phyloP scores from a whole-genome alignment of 257 asterid genomes.

The Nicotiana paniculata region DNA sequence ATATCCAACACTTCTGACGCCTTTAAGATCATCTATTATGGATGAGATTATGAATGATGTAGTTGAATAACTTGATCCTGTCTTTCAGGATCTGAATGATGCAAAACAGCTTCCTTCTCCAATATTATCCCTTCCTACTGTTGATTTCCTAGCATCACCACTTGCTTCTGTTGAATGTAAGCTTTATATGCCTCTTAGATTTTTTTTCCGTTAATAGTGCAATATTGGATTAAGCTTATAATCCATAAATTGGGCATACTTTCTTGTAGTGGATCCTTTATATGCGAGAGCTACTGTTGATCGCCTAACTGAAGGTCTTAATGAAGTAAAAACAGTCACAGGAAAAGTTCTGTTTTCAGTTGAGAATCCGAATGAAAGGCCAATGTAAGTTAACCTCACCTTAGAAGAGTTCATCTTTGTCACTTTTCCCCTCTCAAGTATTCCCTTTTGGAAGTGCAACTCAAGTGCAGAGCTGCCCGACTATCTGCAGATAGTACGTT shows the following conservation, averaged over 20 bases:
- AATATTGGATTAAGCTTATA: neutral
- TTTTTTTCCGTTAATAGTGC: slow-evolving; percentile 1
- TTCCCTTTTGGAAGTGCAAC: too few species aligned
- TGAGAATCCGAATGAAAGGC: slow-evolving; percentile 49
- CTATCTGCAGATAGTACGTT: neutral
- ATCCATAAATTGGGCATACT: neutral
- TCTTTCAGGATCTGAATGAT: slow-evolving; percentile 59
- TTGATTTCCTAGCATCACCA: slow-evolving; percentile 44
- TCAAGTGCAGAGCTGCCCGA: too few species aligned
- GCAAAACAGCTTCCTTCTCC: slow-evolving; percentile 49
- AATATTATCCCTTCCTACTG: neutral
- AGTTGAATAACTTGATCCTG: slow-evolving; percentile 11
- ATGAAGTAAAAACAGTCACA: slow-evolving; percentile 51
- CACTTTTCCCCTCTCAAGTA: neutral
- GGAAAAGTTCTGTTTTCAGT: slow-evolving; percentile 62
- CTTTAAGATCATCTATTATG: neutral
- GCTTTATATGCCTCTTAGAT: slow-evolving; percentile 5
- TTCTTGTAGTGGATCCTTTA: slow-evolving; percentile 48
- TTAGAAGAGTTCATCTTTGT: neutral
- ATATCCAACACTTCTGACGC: too few species aligned
- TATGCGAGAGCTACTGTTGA: slow-evolving; percentile 53
- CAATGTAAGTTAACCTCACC: slow-evolving; percentile 50
- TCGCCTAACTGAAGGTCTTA: slow-evolving; percentile 59
- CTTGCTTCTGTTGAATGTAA: slow-evolving; percentile 55
- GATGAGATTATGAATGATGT: neutral